These are phyloP conservation scores for Colletotrichum paranaense DNA, from an alignment of 2,329 filamentous ascomycete genomes.

Conservation along the genomic window DNA sequence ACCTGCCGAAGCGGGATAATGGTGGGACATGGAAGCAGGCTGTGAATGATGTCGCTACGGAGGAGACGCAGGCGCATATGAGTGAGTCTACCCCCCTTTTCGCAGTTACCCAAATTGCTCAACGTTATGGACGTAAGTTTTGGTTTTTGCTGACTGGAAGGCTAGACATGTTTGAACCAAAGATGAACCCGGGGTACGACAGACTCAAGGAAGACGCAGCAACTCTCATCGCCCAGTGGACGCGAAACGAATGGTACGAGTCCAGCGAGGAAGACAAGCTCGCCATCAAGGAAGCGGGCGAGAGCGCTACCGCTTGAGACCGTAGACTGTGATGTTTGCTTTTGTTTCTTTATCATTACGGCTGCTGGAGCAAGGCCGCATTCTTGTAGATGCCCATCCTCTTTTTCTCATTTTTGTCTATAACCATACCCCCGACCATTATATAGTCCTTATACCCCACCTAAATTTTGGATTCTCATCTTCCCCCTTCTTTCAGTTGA, in stretches of 20 bases:
- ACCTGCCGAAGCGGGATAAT: constrained; percentile 70
- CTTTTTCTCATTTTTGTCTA: constrained; percentile 27
- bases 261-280: constrained; percentile 54
- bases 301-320: constrained; percentile 23
- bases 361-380: constrained; percentile 7
- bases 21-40: constrained; percentile 74
- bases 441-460: constrained; percentile 18
- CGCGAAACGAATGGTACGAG: constrained; percentile 74
- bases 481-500: background rate
- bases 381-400: background rate
- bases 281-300: constrained; percentile 31
- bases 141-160: constrained; percentile 32
- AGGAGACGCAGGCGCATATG: constrained; percentile 87
- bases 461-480: background rate
- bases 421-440: constrained; percentile 27
- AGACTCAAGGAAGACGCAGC: constrained; percentile 74
- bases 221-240: constrained; percentile 74
- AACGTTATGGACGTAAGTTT: background rate
- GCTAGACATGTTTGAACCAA: constrained; percentile 77
- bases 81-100: constrained; percentile 54
- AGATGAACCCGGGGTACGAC: constrained; percentile 79
- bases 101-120: background rate
- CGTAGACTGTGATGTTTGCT: background rate
- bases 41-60: constrained; percentile 81
- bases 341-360: background rate